Conservation (phyloP, 148 eudicot genomes). For the Rheum nobile region DNA sequence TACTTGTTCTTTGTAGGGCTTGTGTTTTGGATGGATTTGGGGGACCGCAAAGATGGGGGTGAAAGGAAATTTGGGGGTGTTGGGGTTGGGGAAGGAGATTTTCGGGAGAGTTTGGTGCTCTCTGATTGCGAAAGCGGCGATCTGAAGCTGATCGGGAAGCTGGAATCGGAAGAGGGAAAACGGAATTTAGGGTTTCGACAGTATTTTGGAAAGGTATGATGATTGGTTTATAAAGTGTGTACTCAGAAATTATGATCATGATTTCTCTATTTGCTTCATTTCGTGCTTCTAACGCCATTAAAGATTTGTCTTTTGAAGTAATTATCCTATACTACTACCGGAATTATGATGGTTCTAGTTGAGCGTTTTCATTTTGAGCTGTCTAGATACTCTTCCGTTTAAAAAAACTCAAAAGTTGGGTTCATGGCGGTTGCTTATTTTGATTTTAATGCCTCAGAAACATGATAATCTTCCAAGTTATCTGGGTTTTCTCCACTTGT, state of each 20-base stretch:
- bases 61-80: conserved; percentile 3
- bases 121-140: conserved; percentile 25
- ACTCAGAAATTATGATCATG: neutral
- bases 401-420: neutral
- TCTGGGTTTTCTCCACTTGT: neutral
- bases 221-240: neutral
- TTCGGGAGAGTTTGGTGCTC: conserved; percentile 6
- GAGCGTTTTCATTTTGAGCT: neutral
- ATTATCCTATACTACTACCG: neutral
- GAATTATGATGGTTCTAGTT: neutral
- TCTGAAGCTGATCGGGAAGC: conserved; percentile 13
- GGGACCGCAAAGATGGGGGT: conserved; percentile 17
- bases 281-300: neutral
- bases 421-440: neutral
- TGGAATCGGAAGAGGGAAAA: conserved; percentile 13
- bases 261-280: neutral
- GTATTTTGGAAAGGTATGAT: conserved; percentile 41
- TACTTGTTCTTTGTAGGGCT: conserved; percentile 80
- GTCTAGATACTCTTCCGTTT: neutral
- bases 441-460: neutral
- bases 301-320: neutral
- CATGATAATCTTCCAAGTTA: neutral
- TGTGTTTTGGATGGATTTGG: conserved; percentile 98
- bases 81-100: conserved; percentile 23
- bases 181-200: conserved; percentile 13